Base-by-base conservation (phyloP, 352 stramenopile genomes). In the Globisporangium apiculatum region DNA sequence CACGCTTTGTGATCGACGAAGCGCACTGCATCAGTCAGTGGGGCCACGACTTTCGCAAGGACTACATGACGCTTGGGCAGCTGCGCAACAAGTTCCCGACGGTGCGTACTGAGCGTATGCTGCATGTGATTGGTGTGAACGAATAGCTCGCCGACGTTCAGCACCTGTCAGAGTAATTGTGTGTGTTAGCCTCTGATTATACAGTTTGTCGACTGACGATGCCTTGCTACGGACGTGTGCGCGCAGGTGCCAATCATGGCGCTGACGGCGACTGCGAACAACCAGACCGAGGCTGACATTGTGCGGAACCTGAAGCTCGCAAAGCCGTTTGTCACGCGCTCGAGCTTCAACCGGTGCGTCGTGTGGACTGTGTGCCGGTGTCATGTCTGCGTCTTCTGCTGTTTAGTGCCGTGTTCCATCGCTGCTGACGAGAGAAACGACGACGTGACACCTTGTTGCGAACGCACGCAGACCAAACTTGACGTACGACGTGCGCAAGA, bases 21-120 rank as follows among this genome's bases (percentile, higher is more conserved):
- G 87, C 85, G 7, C 97, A 99, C 64, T 99, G 97, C 72, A 94
- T 99, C 58, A 97, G 85, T 57, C 89, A 96, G 65, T 99, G 97
- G 97, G 97, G 97, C 18, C 97, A 99, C 68, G 98, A 99, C 68
- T 99, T 99, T 68, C 80, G 98, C 11, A 98, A 97, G 63, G 97
- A 98, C 66, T 99, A 99, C 71, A 88, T 98, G 62, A 84, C 93
- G 53, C 72, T 99, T 18, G 81, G 87, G 5, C 78, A 79, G 15
- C 71, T 99, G 12, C 80, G 97, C 49, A 71, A 68, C 12, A 87
- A 97, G 18, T 99, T 98, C 61, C 93, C 93, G 10, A 89, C 86
- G 60, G 92, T 98, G 57, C 53, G 70, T 50, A 10, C 45, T 5
- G 5, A 8, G 3, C 15, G 9, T 7, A 11, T 11, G 11, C 5